These are phyloP conservation scores for Metarhizium guizhouense DNA, from an alignment of 2,329 filamentous ascomycete genomes.

Conservation along the genomic window DNA sequence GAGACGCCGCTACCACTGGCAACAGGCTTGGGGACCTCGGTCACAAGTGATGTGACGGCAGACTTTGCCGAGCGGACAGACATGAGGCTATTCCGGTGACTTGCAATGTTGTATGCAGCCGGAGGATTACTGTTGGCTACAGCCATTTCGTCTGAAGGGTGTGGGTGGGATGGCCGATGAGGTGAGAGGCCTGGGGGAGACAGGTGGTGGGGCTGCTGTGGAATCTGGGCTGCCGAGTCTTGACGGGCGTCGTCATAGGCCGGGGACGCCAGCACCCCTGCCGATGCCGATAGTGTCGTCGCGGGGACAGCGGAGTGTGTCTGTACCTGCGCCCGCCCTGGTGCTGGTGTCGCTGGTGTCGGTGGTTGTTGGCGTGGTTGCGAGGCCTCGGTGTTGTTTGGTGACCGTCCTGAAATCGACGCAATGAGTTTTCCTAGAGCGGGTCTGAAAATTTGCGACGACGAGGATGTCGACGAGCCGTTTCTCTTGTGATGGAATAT, in stretches of 20 bases:
- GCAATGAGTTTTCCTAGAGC: conserved; percentile 9
- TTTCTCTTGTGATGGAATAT: neutral
- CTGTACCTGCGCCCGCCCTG: neutral
- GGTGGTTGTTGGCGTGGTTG: neutral
- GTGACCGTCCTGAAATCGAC: conserved; percentile 6
- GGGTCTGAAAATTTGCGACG: conserved; percentile 4
- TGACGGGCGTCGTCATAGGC: conserved; percentile 21
- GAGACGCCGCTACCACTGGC: conserved; percentile 67
- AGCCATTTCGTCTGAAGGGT: conserved; percentile 11
- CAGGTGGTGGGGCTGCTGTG: conserved; percentile 1
- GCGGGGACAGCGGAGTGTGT: neutral
- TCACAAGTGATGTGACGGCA: conserved; percentile 40
- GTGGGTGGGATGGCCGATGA: neutral
- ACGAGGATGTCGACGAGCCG: neutral
- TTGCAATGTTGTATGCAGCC: conserved; percentile 16
- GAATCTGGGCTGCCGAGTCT: conserved; percentile 9
- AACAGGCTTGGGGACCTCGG: conserved; percentile 61
- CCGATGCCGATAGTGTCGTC: conserved; percentile 4
- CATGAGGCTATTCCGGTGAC: conserved; percentile 40
- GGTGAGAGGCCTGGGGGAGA: neutral
- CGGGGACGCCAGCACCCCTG: conserved; percentile 14
- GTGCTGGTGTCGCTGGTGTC: neutral
- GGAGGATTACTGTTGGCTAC: conserved; percentile 12
- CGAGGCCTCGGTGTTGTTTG: neutral
- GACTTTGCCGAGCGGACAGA: conserved; percentile 42